Conservation (phyloP, 768 basidiomycete genomes). For the Stropharia rugosoannulata region DNA sequence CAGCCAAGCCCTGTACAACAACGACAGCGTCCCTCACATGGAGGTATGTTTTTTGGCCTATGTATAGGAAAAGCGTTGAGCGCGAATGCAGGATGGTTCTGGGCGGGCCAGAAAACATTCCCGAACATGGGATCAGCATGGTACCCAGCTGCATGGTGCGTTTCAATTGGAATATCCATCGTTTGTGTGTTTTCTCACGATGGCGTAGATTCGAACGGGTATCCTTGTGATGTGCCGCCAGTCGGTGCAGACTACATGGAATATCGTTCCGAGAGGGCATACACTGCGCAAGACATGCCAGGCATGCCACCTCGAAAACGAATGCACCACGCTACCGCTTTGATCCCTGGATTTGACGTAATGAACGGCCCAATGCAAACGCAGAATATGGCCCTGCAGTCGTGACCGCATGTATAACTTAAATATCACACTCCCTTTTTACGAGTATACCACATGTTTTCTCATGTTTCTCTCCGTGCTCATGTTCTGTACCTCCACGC, state of each 20-base stretch:
- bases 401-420: constrained; percentile 30
- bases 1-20: constrained; percentile 40
- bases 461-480: neutral
- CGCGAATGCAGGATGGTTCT: constrained; percentile 35
- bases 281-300: constrained; percentile 45
- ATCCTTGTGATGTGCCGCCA: constrained; percentile 45
- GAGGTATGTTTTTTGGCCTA: constrained; percentile 33
- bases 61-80: constrained; percentile 2
- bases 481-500: constrained; percentile 13
- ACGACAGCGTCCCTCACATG: constrained; percentile 40
- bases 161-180: neutral
- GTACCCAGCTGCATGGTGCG: constrained; percentile 43
- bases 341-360: constrained; percentile 59
- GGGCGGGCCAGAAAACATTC: constrained; percentile 53
- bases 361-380: constrained; percentile 53
- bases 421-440: constrained; percentile 17
- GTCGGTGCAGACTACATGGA: constrained; percentile 24
- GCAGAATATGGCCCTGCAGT: constrained; percentile 54
- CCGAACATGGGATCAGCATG: constrained; percentile 58
- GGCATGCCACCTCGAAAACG: constrained; percentile 62
- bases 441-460: constrained; percentile 13
- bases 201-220: constrained; percentile 33
- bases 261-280: constrained; percentile 25
- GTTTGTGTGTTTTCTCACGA: neutral
- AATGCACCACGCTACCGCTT: constrained; percentile 45